Evolutionary conservation across 768 basidiomycete species (phyloP).

Genomic region (Gloeopeniophorella convolvens): DNA sequence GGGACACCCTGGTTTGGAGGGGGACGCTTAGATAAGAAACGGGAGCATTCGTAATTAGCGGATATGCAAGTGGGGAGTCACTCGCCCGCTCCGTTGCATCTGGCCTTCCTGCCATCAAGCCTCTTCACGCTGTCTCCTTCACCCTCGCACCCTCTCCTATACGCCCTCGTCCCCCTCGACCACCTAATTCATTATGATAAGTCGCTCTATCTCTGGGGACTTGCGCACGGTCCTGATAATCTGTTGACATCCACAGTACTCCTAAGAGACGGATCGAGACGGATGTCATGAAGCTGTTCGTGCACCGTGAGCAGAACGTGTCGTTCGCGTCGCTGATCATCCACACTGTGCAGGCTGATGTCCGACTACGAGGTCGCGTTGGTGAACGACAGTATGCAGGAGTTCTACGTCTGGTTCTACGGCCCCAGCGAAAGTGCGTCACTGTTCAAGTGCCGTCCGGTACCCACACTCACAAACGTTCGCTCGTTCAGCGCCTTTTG

Average conservation of each 20-base stretch:
- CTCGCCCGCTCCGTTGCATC: no score
- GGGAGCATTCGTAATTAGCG: no score
- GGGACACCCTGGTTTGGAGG: no score
- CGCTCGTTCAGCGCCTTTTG: slow-evolving; percentile 71
- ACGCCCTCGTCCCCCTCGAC: slow-evolving; percentile 7
- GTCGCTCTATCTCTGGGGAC: slow-evolving; percentile 24
- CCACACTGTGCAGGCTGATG: slow-evolving; percentile 66
- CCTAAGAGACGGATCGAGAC: slow-evolving; percentile 96
- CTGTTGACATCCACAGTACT: slow-evolving; percentile 49
- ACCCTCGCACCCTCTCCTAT: background rate
- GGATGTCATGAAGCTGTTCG: slow-evolving; percentile 98
- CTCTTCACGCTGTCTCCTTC: background rate
- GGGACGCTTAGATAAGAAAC: no score
- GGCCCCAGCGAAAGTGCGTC: slow-evolving; percentile 88
- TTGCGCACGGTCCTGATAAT: slow-evolving; percentile 26
- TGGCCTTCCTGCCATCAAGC: no score
- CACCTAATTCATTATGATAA: slow-evolving; percentile 49
- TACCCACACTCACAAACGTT: background rate
- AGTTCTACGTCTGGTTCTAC: slow-evolving; percentile 95
- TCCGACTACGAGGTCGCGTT: slow-evolving; percentile 97
- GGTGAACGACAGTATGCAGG: slow-evolving; percentile 98
- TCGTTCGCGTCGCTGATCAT: background rate
- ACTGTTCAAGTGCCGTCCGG: background rate
- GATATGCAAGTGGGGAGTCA: background rate
- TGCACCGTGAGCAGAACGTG: slow-evolving; percentile 1